Evolutionary conservation across 768 basidiomycete genomes (phyloP), one percentile per base, ranked within the genome.

Genomic region (Porpolomopsis calyptriformis): DNA sequence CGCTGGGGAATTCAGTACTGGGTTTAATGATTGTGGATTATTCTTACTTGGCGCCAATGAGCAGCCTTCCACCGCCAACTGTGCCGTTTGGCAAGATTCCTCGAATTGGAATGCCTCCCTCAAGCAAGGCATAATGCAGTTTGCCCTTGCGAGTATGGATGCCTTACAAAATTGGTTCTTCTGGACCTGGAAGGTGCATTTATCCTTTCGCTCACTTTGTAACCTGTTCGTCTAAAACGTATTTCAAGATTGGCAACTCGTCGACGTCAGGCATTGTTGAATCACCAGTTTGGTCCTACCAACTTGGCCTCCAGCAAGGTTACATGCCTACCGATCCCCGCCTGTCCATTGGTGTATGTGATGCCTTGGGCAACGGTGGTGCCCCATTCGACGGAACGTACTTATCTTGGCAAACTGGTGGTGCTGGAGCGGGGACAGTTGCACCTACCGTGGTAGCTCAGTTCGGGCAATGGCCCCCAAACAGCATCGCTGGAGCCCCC

Each of bases 301-400:
- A 81, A 59, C 82, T 94, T 35, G 94, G 94, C 29, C 72, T 93
- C 42, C 67, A 88, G 55, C 67, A 94, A 25, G 92, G 90, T 7
- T 99, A 89, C 86, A 85, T 97, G 70, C 94, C 96, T 6, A 69
- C 55, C 3, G 88, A 99, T 65, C 96, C 93, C 36, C 78, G 93
- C 50, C 61, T 62, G 1, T 81, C 88, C 6, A 64, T 68, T 23
- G 93, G 93, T 19, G 64, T 61, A 36, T 99, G 94, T 62, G 76
- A 77, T 29, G 68, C 78, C 58, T 59, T 70, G 36, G 60, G 60
- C 29, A 63, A 60, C 8, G 54, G 60, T 4, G 39, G 29, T 23
- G 60, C 56, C 12, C 2, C 70, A 74, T 48, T 87, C 73, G 72
- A 60, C 52, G 23, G 77, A 75, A 23, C 74, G 78, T 11, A 71